phyloP scores from a whole-genome alignment of 257 asterid species.

The Fraxinus excelsior region DNA sequence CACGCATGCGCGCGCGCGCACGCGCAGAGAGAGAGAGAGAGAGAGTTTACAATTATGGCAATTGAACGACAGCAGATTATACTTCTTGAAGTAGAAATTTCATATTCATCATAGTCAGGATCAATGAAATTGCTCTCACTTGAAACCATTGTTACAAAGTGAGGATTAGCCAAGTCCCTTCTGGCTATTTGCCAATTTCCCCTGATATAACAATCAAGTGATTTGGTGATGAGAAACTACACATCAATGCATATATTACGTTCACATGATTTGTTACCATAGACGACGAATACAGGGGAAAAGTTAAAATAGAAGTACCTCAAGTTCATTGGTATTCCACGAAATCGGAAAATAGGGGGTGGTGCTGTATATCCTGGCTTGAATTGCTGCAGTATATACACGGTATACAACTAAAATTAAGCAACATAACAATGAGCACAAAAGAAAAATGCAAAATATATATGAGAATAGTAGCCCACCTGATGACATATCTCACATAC shows the following conservation, averaged over 20 bases:
- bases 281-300: background rate
- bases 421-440: background rate
- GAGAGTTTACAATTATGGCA: constrained; percentile 63
- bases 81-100: constrained; percentile 67
- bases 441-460: background rate
- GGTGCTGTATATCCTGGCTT: constrained; percentile 95
- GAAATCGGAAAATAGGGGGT: constrained; percentile 76
- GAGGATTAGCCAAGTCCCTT: constrained; percentile 70
- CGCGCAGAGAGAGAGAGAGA: constrained; percentile 29
- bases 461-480: constrained; percentile 41
- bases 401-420: background rate
- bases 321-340: constrained; percentile 78
- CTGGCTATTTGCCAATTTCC: constrained; percentile 93
- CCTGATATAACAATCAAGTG: constrained; percentile 45
- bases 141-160: constrained; percentile 75
- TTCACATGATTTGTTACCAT: background rate
- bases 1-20: no score
- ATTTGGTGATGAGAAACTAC: constrained; percentile 15
- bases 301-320: constrained; percentile 45
- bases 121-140: constrained; percentile 56
- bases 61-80: constrained; percentile 72
- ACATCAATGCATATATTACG: constrained; percentile 5
- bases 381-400: constrained; percentile 62
- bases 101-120: constrained; percentile 60
- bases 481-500: constrained; percentile 96